A percentile compares a stretch with the other conserved stretches of the same genome.
Evolutionary conservation across 352 stramenopile species (phyloP).

Genomic region (Phytophthora brassicae): DNA sequence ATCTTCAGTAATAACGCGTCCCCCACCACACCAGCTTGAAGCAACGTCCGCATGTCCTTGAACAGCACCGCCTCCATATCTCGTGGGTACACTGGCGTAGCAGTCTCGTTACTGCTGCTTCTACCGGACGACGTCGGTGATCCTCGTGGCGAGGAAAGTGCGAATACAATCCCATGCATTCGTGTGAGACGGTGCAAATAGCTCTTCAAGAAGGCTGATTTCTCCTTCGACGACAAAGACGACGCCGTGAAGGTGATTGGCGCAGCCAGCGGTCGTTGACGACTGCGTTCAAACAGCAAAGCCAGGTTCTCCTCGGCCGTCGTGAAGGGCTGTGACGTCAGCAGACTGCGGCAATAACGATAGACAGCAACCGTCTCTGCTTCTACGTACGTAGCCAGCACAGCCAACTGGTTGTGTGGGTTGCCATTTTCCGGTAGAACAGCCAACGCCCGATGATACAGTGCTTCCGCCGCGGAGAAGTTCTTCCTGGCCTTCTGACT

Average conservation of each 20-base stretch:
- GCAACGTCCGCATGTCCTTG: conserved; percentile 56
- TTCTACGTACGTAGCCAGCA: conserved; percentile 86
- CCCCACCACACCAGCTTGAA: conserved; percentile 62
- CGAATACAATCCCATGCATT: conserved; percentile 86
- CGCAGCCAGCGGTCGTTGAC: conserved; percentile 61
- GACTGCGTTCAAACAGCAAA: conserved; percentile 87
- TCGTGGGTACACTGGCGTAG: conserved; percentile 43
- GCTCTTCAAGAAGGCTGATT: conserved; percentile 84
- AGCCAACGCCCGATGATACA: conserved; percentile 71
- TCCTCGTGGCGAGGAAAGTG: conserved; percentile 37
- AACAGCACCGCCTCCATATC: conserved; percentile 73
- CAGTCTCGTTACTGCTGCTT: conserved; percentile 7
- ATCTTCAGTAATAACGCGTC: conserved; percentile 81
- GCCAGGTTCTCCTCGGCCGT: conserved; percentile 89
- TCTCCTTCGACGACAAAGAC: conserved; percentile 66
- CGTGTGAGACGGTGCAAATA: conserved; percentile 85
- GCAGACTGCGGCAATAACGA: conserved; percentile 85
- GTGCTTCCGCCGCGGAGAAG: conserved; percentile 63
- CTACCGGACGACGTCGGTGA: conserved; percentile 20
- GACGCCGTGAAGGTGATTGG: conserved; percentile 41
- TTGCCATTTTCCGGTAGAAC: conserved; percentile 82
- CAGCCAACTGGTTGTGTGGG: conserved; percentile 84
- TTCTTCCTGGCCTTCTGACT: conserved; percentile 87
- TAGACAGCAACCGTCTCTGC: conserved; percentile 91
- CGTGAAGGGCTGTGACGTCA: conserved; percentile 84